A percentile compares a stretch with the other conserved stretches of the same genome.
phyloP scores from a whole-genome alignment of 345 rosid species.

The Viola odorata region DNA sequence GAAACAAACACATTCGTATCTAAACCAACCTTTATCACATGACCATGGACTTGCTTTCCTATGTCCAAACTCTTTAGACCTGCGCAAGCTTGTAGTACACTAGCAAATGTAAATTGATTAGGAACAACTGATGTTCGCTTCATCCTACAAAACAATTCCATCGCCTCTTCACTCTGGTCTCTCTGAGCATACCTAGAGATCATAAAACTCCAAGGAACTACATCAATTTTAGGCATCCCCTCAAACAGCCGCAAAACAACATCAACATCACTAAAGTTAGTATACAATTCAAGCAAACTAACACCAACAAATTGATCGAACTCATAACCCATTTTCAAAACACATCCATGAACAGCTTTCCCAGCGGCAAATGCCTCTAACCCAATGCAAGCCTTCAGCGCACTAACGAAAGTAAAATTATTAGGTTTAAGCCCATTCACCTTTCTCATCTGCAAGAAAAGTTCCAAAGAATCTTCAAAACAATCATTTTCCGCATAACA shows the following conservation, averaged over 20 bases:
- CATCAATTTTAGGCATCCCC: slow-evolving; percentile 68
- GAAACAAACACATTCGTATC: slow-evolving; percentile 50
- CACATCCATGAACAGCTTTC: slow-evolving; percentile 60
- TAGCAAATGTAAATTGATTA: slow-evolving; percentile 69
- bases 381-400: slow-evolving; percentile 71
- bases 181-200: slow-evolving; percentile 67
- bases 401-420: slow-evolving; percentile 52
- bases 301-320: slow-evolving; percentile 49
- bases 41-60: slow-evolving; percentile 66
- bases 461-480: slow-evolving; percentile 45
- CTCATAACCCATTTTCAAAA: slow-evolving; percentile 52
- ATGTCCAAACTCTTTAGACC: slow-evolving; percentile 35
- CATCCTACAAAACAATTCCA: slow-evolving; percentile 62
- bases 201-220: slow-evolving; percentile 90
- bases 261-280: slow-evolving; percentile 35
- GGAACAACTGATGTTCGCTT: slow-evolving; percentile 51
- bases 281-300: slow-evolving; percentile 71
- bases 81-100: slow-evolving; percentile 72
- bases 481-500: slow-evolving; percentile 64
- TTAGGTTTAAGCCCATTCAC: slow-evolving; percentile 53
- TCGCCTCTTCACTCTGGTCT: slow-evolving; percentile 42
- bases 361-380: slow-evolving; percentile 42
- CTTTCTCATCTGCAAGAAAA: slow-evolving; percentile 53
- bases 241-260: slow-evolving; percentile 52
- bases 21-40: slow-evolving; percentile 49